Evolutionary conservation across 176 grass and related monocot species (phyloP).

Genomic region (Phoenix dactylifera): DNA sequence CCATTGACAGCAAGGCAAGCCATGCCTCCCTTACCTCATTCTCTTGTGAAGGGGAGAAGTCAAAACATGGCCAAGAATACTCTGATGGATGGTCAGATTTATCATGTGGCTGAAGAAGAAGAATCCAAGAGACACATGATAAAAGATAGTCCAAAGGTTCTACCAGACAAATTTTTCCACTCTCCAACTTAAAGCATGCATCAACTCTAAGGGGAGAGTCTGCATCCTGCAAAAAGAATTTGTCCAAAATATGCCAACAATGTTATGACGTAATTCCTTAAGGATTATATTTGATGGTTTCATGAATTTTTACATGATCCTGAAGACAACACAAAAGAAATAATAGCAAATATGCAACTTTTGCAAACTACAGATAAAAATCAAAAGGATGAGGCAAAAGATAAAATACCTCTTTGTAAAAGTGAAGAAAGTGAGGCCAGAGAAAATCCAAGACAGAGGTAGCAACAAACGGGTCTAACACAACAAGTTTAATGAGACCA

Average conservation of each 20-base stretch:
- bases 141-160: constrained; percentile 70
- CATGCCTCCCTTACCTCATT: constrained; percentile 36
- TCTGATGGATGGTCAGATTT: constrained; percentile 38
- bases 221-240: constrained; percentile 34
- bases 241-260: constrained; percentile 16
- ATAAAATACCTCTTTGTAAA: constrained; percentile 53
- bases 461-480: constrained; percentile 39
- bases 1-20: too few species aligned
- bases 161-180: constrained; percentile 45
- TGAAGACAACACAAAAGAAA: too few species aligned
- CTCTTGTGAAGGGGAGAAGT: constrained; percentile 74
- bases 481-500: constrained; percentile 57
- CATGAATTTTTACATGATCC: too few species aligned
- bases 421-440: constrained; percentile 70
- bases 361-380: too few species aligned
- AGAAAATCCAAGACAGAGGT: constrained; percentile 58
- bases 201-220: constrained; percentile 55
- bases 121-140: constrained; percentile 58
- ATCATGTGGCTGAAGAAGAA: constrained; percentile 37
- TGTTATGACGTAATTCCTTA: too few species aligned
- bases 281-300: too few species aligned
- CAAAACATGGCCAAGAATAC: constrained; percentile 60
- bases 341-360: too few species aligned
- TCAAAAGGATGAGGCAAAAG: too few species aligned
- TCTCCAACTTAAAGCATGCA: constrained; percentile 58